phyloP scores from a whole-genome alignment of 148 eudicot genomes.

The Arctostaphylos glauca region DNA sequence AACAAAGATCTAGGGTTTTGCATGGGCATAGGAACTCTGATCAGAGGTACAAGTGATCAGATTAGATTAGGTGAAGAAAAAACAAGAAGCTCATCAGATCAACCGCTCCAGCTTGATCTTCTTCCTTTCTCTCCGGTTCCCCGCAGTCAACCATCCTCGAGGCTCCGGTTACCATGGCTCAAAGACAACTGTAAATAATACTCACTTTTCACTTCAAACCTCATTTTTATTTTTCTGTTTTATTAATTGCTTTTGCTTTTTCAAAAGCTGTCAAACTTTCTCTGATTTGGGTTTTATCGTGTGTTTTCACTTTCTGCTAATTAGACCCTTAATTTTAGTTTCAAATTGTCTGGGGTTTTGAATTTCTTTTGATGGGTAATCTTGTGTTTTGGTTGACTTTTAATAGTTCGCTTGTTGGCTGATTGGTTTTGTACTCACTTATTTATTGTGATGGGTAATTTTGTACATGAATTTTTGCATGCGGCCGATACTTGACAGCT shows the following conservation, averaged over 20 bases:
- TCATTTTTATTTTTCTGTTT: not conserved
- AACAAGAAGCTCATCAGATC: conserved; percentile 24
- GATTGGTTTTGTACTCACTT: too few species aligned
- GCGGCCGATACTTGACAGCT: too few species aligned
- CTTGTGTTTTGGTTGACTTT: too few species aligned
- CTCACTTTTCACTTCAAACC: too few species aligned
- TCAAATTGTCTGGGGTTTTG: too few species aligned
- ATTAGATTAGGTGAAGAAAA: not conserved
- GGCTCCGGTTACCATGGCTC: conserved; percentile 28
- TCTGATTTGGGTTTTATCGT: not conserved
- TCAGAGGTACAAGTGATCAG: not conserved
- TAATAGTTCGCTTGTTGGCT: too few species aligned
- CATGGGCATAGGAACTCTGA: conserved; percentile 30
- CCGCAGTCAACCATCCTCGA: conserved; percentile 22
- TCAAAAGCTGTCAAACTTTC: not conserved
- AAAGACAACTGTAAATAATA: conserved; percentile 24
- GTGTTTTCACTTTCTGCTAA: not conserved
- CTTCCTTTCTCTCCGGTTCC: conserved; percentile 41
- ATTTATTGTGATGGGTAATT: too few species aligned
- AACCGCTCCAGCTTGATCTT: conserved; percentile 46
- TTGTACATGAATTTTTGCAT: too few species aligned
- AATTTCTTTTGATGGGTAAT: too few species aligned
- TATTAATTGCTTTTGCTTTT: not conserved
- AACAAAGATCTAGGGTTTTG: conserved; percentile 38
- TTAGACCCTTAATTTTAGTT: too few species aligned